These are phyloP conservation scores for Aspergillus neoniger DNA, from an alignment of 2,329 filamentous ascomycete genomes.

Conservation along the genomic window DNA sequence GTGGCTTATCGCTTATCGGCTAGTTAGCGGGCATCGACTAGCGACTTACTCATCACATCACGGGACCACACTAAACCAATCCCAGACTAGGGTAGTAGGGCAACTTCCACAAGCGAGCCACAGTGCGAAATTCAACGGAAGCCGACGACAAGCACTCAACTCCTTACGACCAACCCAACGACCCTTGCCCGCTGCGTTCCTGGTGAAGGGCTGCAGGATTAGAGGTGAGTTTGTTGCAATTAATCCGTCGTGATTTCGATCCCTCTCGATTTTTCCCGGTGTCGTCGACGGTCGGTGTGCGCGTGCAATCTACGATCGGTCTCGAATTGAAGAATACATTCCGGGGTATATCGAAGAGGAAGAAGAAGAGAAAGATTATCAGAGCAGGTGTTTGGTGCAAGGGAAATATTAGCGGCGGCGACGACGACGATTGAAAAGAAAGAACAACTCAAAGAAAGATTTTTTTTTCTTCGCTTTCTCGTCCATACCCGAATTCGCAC, in stretches of 20 bases:
- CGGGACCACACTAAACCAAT: conserved; percentile 27
- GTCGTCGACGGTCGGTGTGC: conserved; percentile 4
- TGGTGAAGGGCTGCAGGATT: conserved; percentile 49
- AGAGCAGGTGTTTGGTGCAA: not conserved
- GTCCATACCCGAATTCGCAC: not conserved
- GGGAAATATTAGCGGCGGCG: not conserved
- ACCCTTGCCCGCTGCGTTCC: conserved; percentile 44
- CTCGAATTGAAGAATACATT: not conserved
- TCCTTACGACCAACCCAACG: conserved; percentile 41
- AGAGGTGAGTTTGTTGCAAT: conserved; percentile 42
- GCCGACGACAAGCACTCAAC: conserved; percentile 43
- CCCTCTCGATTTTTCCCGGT: conserved; percentile 9
- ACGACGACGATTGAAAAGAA: not conserved
- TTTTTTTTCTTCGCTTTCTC: not conserved
- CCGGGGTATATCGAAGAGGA: not conserved
- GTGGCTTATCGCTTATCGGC: not conserved
- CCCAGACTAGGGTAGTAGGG: conserved; percentile 40
- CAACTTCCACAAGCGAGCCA: conserved; percentile 49
- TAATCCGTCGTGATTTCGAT: conserved; percentile 17
- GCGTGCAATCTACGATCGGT: conserved; percentile 5
- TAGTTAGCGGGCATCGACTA: conserved; percentile 8
- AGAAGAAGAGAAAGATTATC: not conserved
- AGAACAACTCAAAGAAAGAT: not conserved
- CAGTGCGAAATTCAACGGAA: conserved; percentile 47
- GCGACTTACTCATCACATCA: conserved; percentile 20